Evolutionary conservation across 108 stramenopile species (phyloP).

Genomic region (Bacterosira constricta): DNA sequence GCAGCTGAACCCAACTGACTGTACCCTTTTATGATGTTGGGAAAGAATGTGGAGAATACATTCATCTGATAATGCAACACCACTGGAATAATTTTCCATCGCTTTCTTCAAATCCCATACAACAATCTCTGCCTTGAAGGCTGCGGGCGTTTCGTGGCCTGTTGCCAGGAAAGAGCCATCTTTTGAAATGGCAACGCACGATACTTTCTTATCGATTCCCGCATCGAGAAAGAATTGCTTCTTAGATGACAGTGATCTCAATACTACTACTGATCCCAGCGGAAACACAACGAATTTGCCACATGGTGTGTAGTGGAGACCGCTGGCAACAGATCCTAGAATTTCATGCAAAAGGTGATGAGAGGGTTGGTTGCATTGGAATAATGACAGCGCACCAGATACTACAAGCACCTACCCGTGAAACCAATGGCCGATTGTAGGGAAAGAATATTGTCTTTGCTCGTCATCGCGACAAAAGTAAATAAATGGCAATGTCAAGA

Average conservation of each 20-base stretch:
- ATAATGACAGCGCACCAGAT: too few species aligned
- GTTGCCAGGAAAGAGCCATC: slow-evolving; percentile 74
- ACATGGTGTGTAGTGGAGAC: slow-evolving; percentile 79
- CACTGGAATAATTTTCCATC: slow-evolving; percentile 42
- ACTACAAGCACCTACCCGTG: slow-evolving; percentile 34
- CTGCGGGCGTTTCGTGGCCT: slow-evolving; percentile 65
- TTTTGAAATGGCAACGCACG: slow-evolving; percentile 68
- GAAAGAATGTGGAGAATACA: slow-evolving; percentile 64
- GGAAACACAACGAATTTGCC: slow-evolving; percentile 70
- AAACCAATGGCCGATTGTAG: slow-evolving; percentile 60
- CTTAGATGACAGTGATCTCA: slow-evolving; percentile 47
- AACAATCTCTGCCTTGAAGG: slow-evolving; percentile 69
- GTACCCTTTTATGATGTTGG: slow-evolving; percentile 80
- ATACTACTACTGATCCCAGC: slow-evolving; percentile 51
- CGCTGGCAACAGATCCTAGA: slow-evolving; percentile 58
- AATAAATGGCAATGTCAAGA: too few species aligned
- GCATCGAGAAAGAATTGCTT: slow-evolving; percentile 74
- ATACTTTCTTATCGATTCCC: slow-evolving; percentile 70
- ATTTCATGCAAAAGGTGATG: background rate
- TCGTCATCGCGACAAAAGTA: background rate
- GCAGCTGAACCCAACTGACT: slow-evolving; percentile 63
- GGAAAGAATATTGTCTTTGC: slow-evolving; percentile 21
- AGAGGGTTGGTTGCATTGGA: too few species aligned
- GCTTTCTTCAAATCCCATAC: slow-evolving; percentile 78
- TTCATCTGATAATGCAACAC: slow-evolving; percentile 28